Base-by-base conservation (phyloP, 257 asterid species). In the Przewalskia tangutica region DNA sequence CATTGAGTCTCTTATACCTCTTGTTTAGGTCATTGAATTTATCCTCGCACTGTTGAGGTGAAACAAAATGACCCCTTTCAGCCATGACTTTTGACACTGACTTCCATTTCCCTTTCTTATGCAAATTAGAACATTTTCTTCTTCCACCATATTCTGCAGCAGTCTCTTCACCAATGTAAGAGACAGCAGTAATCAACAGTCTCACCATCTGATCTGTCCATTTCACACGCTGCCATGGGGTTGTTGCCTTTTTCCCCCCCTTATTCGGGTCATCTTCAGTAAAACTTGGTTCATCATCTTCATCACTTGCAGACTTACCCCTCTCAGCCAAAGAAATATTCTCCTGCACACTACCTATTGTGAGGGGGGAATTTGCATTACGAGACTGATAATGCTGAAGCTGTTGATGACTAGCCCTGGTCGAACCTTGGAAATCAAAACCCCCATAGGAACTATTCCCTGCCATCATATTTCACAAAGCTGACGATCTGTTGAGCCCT, bases 11-110 rank as follows among this genome's bases (percentile, higher is more conserved):
- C 88, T 94, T 94, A 81, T 94, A 94, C 84, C 97, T 89, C 87
- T 94, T 94, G 81, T 94, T 92, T 12, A 94, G 93, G 86, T 94
- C 98, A 53, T 92, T 94, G 86, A 94, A 94, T 86, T 94, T 94
- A 82, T 94, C 98, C 89, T 94, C 98, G 34, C 98, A 94, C 81
- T 94, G 97, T 83, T 94, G 98, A 9, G 98, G 98, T 0, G 98
- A 94, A 80, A 91, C 97, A 44, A 87, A 88, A 84, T 89, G 92
- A 23, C 91, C 93, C 90, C 98, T 89, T 85, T 92, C 97, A 44
- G 97, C 98, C 97, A 94, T 91, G 55, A 89, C 97, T 68, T 92
- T 92, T 0, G 98, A 94, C 70, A 94, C 93, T 0, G 95, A 90
- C 81, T 92, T 94, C 97, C 97, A 94, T 60, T 94, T 94, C 36